Evolutionary conservation across 495 filamentous ascomycete genomes (phyloP), one percentile per base, ranked within the genome.

Genomic region (Neurospora africana): DNA sequence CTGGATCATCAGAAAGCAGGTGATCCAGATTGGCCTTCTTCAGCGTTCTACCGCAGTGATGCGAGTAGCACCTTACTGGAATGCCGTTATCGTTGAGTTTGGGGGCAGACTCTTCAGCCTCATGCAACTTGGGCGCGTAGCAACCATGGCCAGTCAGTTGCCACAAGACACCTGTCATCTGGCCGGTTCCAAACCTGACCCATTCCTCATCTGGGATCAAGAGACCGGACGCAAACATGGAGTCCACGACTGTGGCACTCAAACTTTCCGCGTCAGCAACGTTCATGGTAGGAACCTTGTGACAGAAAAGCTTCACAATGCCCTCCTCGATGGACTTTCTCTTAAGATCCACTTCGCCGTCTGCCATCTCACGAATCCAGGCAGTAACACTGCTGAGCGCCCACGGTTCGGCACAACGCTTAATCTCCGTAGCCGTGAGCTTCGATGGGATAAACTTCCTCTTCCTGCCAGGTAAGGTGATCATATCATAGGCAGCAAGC

Each of bases 271-370:
- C 96, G 85, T 98, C 95, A 3, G 95, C 94, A 65, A 93, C 94
- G 76, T 99, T 98, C 95, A 99, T 98, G 0, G 95, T 99, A 1
- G 96, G 94, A 3, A 99, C 94, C 80, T 97, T 97, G 82, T 94
- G 89, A 19, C 94, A 97, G 79, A 99, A 98, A 27, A 99, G 83
- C 10, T 90, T 92, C 30, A 97, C 90, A 53, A 98, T 87, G 3
- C 92, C 94, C 70, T 98, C 94, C 39, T 91, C 89, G 65, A 98
- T 87, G 6, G 91, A 89, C 71, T 91, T 90, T 76, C 92, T 87
- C 76, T 91, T 92, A 30, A 99, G 86, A 81, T 99, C 93, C 19
- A 84, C 84, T 70, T 90, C 88, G 21, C 94, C 94, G 74, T 97
- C 94, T 37, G 92, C 91, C 87, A 98, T 89, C 70, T 92, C 90